Base-by-base conservation (phyloP, 2,329 filamentous ascomycete genomes). In the Apiospora hydei region DNA sequence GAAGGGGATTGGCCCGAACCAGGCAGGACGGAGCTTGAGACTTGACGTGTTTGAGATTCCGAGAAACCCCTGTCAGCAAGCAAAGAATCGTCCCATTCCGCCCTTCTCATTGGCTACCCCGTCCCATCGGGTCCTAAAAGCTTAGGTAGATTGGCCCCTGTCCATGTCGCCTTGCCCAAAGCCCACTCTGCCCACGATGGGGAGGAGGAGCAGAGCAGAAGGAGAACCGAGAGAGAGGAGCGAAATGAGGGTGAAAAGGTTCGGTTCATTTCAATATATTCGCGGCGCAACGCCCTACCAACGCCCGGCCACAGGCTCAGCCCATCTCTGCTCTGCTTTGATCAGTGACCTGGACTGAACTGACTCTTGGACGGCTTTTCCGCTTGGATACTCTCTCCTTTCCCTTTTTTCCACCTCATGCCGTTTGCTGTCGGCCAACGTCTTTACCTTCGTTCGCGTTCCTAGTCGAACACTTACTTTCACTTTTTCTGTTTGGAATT, bases 41-140 rank as follows among this genome's bases (percentile, higher is more conserved):
- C 71, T 72, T 24, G 30, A 70, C 21, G 53, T 70, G 71, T 72
- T 72, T 72, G 71, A 72, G 64, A 34, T 64, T 41, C 34, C 34
- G 21, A n/a, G 41, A 5, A 30, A 30, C 57, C 57, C 57, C 34
- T 21, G 57, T 38, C 30, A 11, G 18, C 57, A 11, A 64, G 7
- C 57, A 21, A 10, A 47, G 44, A 34, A 41, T 64, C 34, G 34
- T 64, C 18, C 57, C 57, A 64, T 6, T n/a, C 57, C 34, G 18
- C 34, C 1, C 8, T 14, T 13, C 34, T 64, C 34, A 64, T 64
- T 41, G 57, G 57, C 57, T 4, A n/a, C 18, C 34, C 57, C 57
- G 57, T 64, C 57, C 34, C 30, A 64, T 64, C 34, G 16, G 57
- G 11, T 10, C n/a, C 18, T 6, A 41, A 64, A 61, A 64, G 57